A percentile compares a stretch with the other conserved stretches of the same genome.
Evolutionary conservation across 2,329 filamentous ascomycete species (phyloP).

Genomic region (Rhexocercosporidium sp.): DNA sequence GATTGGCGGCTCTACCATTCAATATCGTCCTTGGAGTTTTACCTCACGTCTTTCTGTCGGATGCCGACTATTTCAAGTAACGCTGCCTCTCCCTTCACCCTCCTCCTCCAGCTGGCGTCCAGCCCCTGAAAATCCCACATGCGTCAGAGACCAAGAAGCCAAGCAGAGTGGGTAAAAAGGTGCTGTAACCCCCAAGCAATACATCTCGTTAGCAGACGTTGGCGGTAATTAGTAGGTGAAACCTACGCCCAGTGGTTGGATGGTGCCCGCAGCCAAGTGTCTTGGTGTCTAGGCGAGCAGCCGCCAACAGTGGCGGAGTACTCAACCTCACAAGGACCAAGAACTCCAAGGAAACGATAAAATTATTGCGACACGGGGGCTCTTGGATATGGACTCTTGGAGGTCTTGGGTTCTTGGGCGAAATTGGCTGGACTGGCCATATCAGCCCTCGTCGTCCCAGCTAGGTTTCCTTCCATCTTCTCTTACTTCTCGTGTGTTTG

Average conservation of each 20-base stretch:
- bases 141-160: too few relatives aligned
- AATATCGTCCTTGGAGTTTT: too few relatives aligned
- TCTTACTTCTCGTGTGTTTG: constrained; percentile 1
- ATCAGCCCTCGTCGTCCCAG: neutral
- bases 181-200: too few relatives aligned
- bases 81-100: too few relatives aligned
- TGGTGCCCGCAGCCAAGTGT: constrained; percentile 5
- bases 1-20: too few relatives aligned
- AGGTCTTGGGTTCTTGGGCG: constrained; percentile 4
- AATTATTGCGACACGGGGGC: constrained; percentile 5
- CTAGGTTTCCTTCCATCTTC: neutral
- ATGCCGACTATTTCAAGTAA: too few relatives aligned
- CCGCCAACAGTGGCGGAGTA: constrained; percentile 9
- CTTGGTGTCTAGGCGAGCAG: constrained; percentile 12
- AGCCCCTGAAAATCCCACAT: too few relatives aligned
- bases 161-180: too few relatives aligned
- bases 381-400: constrained; percentile 3
- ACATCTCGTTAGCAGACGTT: too few relatives aligned
- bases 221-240: constrained; percentile 9
- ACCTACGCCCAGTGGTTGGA: constrained; percentile 2
- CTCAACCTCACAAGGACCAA: neutral
- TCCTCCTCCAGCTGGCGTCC: too few relatives aligned
- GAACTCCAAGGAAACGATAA: constrained; percentile 1
- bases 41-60: too few relatives aligned
- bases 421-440: neutral